phyloP scores from a whole-genome alignment of 805 yeast genomes.

The Yamadazyma scolyti region DNA sequence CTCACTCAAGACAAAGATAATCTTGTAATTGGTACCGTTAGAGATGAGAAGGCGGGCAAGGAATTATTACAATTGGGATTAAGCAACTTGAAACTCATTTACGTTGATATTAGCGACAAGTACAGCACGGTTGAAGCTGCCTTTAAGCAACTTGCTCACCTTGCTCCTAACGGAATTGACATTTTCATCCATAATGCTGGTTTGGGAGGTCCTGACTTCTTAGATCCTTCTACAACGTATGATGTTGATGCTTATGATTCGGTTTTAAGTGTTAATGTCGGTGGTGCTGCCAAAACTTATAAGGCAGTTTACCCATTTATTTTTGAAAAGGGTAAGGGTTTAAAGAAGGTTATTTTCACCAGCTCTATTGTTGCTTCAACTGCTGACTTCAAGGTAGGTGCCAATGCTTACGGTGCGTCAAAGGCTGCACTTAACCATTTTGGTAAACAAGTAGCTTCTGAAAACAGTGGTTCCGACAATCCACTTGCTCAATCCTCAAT shows the following conservation, averaged over 20 bases:
- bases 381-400: neutral
- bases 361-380: constrained; percentile 15
- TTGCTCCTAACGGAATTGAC: constrained; percentile 20
- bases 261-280: constrained; percentile 6
- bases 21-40: constrained; percentile 38
- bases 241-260: constrained; percentile 6
- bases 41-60: constrained; percentile 23
- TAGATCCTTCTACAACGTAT: neutral
- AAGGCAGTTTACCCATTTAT: constrained; percentile 9
- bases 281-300: constrained; percentile 9
- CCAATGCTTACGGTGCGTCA: constrained; percentile 29
- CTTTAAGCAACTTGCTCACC: constrained; percentile 5
- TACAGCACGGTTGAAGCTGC: constrained; percentile 5
- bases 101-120: constrained; percentile 4
- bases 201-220: constrained; percentile 4
- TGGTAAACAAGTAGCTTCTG: constrained; percentile 21
- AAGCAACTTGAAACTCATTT: constrained; percentile 7
- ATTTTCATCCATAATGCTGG: constrained; percentile 34
- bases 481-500: constrained; percentile 16
- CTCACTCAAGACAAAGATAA: constrained; percentile 18
- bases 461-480: constrained; percentile 13
- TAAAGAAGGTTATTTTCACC: constrained; percentile 19
- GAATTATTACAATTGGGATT: constrained; percentile 2
- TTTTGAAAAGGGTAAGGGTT: constrained; percentile 5
- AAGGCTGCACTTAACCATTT: constrained; percentile 34